Evolutionary conservation across 1,284 basidiomycete genomes (phyloP).

Genomic region (Cystobasidium sp.): DNA sequence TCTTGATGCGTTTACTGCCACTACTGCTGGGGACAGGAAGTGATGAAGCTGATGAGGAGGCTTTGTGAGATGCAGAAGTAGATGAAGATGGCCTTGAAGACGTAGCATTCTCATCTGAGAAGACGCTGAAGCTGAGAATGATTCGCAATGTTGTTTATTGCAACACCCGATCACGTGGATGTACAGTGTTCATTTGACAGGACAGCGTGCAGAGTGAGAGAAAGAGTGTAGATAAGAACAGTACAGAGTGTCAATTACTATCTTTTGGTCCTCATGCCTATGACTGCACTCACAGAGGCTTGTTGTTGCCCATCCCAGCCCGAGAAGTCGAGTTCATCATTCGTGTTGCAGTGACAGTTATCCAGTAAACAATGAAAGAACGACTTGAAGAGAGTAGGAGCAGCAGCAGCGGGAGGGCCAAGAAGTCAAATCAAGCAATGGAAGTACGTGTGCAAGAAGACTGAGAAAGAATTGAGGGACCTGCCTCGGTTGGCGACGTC

Average conservation of each 20-base stretch:
- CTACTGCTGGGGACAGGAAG: constrained; percentile 1
- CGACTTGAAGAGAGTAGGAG: background rate
- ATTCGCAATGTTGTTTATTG: background rate
- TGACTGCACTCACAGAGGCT: background rate
- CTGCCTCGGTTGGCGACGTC: no score
- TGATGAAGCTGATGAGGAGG: background rate
- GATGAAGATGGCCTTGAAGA: background rate
- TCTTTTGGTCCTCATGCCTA: background rate
- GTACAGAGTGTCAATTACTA: background rate
- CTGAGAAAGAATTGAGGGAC: no score
- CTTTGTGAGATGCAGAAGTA: background rate
- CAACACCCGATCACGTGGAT: background rate
- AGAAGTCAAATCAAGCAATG: no score
- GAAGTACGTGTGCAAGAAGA: no score
- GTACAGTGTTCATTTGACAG: background rate
- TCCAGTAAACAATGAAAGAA: background rate
- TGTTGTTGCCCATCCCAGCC: background rate
- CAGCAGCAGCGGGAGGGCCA: no score
- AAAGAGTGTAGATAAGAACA: background rate
- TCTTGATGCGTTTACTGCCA: background rate
- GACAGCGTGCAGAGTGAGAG: background rate
- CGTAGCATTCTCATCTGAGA: constrained; percentile 22
- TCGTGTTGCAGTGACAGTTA: background rate
- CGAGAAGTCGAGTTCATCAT: constrained; percentile 15
- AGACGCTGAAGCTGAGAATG: constrained; percentile 32